phyloP scores from a whole-genome alignment of 768 basidiomycete species.

The Dioszegia crocea region DNA sequence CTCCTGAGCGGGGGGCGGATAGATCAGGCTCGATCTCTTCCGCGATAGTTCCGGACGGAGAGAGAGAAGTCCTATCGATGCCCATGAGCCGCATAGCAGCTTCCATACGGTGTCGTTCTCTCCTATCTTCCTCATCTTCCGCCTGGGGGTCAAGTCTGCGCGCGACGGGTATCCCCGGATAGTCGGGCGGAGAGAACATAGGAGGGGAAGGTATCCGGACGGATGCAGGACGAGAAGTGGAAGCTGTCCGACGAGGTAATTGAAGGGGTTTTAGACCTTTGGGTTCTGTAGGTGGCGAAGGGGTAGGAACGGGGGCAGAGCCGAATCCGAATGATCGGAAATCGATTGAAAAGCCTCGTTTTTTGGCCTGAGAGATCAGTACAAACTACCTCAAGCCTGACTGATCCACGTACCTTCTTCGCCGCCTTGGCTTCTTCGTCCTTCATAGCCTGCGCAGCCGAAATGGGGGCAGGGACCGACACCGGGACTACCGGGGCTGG shows the following conservation, averaged over 20 bases:
- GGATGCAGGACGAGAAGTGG: background rate
- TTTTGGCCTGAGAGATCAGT: conserved; percentile 25
- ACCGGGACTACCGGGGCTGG: background rate
- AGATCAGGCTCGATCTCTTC: background rate
- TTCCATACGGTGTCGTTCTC: conserved; percentile 77
- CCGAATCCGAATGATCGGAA: conserved; percentile 44
- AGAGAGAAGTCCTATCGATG: conserved; percentile 55
- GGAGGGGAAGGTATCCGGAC: conserved; percentile 8
- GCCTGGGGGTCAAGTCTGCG: conserved; percentile 70
- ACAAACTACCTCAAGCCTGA: too few relatives aligned
- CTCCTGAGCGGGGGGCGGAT: background rate
- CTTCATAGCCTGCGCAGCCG: background rate
- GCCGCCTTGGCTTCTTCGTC: conserved; percentile 29
- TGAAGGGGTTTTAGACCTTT: conserved; percentile 13
- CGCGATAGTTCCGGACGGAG: background rate
- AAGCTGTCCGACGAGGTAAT: conserved; percentile 2
- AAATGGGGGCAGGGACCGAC: background rate
- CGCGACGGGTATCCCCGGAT: conserved; percentile 44
- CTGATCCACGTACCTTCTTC: conserved; percentile 40
- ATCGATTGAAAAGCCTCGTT: conserved; percentile 45
- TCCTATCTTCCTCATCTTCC: conserved; percentile 88
- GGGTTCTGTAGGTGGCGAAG: conserved; percentile 1
- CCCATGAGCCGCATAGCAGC: conserved; percentile 95
- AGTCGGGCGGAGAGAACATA: background rate
- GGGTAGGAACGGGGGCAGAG: conserved; percentile 5